Base-by-base conservation (phyloP, 2,329 filamentous ascomycete species). In the Arthrobotrys pseudoclavata region DNA sequence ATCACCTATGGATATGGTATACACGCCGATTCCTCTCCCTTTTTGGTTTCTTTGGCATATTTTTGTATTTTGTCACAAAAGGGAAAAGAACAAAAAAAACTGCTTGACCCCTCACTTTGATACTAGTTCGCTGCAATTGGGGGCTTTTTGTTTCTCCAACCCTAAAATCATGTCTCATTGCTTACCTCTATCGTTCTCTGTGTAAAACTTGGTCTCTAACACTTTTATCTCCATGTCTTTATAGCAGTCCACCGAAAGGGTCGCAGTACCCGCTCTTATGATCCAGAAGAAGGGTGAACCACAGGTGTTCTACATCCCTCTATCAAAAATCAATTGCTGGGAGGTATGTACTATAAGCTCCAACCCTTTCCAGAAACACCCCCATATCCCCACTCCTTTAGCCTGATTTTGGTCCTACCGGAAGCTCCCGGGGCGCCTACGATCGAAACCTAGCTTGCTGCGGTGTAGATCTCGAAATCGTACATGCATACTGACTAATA, bases 241-340 rank as follows among this genome's bases (percentile, higher is more conserved):
- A 76, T 55, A 72, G 69, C 69, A 72, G 53, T 72, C 69, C 50
- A 60, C 55, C 31, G 69, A 55, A 69, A 75, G 79, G 52, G 55
- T 50, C 26, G 57, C 53, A 18, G 53, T 75, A 15, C 62, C 72
- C 26, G 48, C 50, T 31, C 68, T 80, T 60, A 80, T 72, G 50
- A 69, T 79, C 47, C 79, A 80, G 60, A 80, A 67, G 63, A 80
- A 80, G 48, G 79, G 79, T 31, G 79, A 79, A 40, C 53, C 63
- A 15, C 68, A 80, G 57, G 63, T 69, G 20, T 69, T 79, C 67
- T 72, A 47, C 55, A 60, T 80, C 45, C 60, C 72, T 61, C 69
- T 80, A 64, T 72, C 72, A 20, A 76, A 79, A 69, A 69, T 80
- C 42, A 72, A 68, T 52, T 80, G 71, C 53, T 80, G 79, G 69